Evolutionary conservation across 345 rosid species (phyloP), one percentile per base, ranked within the genome.

Genomic region (Isatis tinctoria): DNA sequence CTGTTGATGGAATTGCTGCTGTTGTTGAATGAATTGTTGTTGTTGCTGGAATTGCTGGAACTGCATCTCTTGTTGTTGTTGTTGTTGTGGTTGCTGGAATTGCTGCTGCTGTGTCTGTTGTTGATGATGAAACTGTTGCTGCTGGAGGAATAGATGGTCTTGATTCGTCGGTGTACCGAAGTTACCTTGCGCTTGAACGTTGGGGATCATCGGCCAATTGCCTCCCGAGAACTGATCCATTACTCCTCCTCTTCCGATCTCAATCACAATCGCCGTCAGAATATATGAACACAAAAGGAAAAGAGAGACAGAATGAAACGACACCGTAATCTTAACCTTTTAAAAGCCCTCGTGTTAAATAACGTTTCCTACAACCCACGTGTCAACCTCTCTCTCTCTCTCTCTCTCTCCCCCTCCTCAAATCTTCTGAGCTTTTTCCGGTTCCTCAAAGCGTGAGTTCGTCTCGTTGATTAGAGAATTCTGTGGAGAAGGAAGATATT

Each of bases 141-240:
- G 83, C 44, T 62, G 81, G 82, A 54, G 80, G 68, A 75, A 83
- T 73, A 87, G 56, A 76, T 82, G 84, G 78, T 84, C 91, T 70
- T 87, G 91, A 84, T 77, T 85, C 13, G 88, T 40, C 4, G 83
- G 82, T 60, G 89, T 81, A 44, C 82, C 80, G 64, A 73, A 77
- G 82, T 79, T 84, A 60, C 79, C 77, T 73, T 77, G 88, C 37
- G 82, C 35, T 3, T 80, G 84, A 26, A 77, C 75, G 79, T 73
- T 78, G 3, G 88, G 84, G 48, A 88, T 85, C 86, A 82, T 76
- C 14, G 78, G 75, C 86, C 88, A 85, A 59, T 79, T 78, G 4
- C 82, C 85, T 69, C 86, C 87, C 0, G 83, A 18, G 69, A 77
- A 85, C 3, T 84, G 85, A 72, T 65, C 75, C 76, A 70, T 76